Percentiles rank a stretch among this genome's conserved stretches.
These are phyloP conservation scores for fission yeast (Schizosaccharomyces pombe) DNA, from an alignment of 805 yeast species.

Conservation along the genomic window DNA sequence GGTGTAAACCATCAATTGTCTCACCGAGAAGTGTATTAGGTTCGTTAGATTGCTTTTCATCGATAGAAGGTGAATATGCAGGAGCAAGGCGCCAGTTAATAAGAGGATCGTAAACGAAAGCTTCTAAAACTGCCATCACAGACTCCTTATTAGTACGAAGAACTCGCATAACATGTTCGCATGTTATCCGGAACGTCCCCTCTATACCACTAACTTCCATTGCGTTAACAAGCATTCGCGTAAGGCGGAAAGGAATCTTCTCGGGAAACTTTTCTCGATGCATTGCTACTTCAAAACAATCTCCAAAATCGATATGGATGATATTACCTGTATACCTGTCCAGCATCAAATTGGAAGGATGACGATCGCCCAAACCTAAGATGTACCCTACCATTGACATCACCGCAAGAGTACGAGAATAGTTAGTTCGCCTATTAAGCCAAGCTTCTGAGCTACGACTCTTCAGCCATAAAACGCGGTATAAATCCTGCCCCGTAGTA, in stretches of 20 bases:
- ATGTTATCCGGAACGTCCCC: conserved; percentile 86
- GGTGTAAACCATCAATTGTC: background rate
- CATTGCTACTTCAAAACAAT: conserved; percentile 95
- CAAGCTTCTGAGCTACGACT: conserved; percentile 91
- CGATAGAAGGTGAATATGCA: background rate
- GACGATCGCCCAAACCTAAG: conserved; percentile 89
- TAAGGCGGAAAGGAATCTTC: conserved; percentile 87
- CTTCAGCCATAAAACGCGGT: conserved; percentile 88
- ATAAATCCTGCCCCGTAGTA: conserved; percentile 87
- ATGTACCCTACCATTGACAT: conserved; percentile 99
- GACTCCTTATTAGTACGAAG: conserved; percentile 86
- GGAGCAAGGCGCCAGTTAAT: conserved; percentile 79
- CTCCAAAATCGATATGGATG: conserved; percentile 94
- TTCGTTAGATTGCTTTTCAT: background rate
- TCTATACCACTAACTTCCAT: conserved; percentile 98
- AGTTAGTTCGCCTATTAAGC: conserved; percentile 90
- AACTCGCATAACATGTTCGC: conserved; percentile 92
- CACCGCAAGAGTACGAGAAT: conserved; percentile 84
- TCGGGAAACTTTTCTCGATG: conserved; percentile 92
- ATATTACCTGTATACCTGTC: conserved; percentile 88
- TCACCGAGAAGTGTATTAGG: background rate
- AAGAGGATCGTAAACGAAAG: conserved; percentile 94
- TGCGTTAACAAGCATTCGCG: conserved; percentile 91
- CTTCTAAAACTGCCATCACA: conserved; percentile 89
- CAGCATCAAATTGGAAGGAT: conserved; percentile 89